Evolutionary conservation across 805 yeast genomes (phyloP), one percentile per base, ranked within the genome.

Genomic region (Myxozyma sirexii): DNA sequence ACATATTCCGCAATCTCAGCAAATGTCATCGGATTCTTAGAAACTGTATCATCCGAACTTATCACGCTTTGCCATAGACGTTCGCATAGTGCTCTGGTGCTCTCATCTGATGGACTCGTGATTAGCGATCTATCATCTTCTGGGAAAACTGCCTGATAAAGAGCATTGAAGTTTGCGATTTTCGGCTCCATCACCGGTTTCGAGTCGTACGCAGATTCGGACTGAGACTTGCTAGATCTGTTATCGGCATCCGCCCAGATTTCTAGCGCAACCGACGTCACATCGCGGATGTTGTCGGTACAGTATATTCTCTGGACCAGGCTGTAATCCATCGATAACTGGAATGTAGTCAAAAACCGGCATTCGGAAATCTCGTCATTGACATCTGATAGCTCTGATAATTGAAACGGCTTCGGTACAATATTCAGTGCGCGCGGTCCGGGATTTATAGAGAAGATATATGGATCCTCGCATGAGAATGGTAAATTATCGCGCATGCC

Each of bases 401-500:
- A 5, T 17, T 46, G 17, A 6, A 41, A 23, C 6, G 52, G 54
- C 2, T 27, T 26, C 7, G 57, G 35, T 6, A 47, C 27, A 10
- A 60, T 15, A 46, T 52, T 57, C 15, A 37, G 15, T 13, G 39
- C 19, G 6, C 51, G 44, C 7, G 59, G 43, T 8, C 60, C 62
- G 4, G n/a, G 24, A 17, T 45, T 17, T 24, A 37, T 12, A 4
- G 42, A 26, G 13, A 49, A 27, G 1, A 62, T 52, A 29, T 69
- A 70, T 1, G 79, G 79, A 60, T 80, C 82, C 43, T 72, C 71
- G 6, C 74, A 56, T 4, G 78, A 73, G 31, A 68, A 70, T 0
- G 83, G 81, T 12, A 71, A 59, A 0, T 72, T 76, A 24, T 71
- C 69, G 12, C 63, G 69, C 21, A 68, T 35, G 8, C 75, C 75